Base-by-base conservation (phyloP, 139 green algal species). In the Nannochloris sp. region DNA sequence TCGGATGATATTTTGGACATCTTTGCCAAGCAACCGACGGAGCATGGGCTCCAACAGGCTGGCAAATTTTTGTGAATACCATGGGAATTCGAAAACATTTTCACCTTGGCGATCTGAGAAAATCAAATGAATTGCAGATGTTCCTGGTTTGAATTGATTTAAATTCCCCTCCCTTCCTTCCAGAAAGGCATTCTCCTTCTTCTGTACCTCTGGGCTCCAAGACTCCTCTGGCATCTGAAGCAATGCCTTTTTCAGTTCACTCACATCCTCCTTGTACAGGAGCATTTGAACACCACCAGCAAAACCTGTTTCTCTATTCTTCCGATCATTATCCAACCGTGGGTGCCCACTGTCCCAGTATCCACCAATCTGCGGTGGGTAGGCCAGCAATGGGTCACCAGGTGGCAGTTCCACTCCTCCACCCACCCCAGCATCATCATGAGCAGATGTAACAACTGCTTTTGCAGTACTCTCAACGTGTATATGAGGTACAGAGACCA, bases 401-500 rank as follows among this genome's bases (percentile, higher is more conserved):
- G 56, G n/a, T 62, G 20, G n/a, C 56, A 25, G 17, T 62, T 20
- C 17, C 17, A 20, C 0, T 20, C 17, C 17, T 64, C 6, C 5
- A 14, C 8, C 13, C 58, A 20, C 20, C 2, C 8, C 20, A 5
- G 2, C 12, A 50, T 50, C 45, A n/a, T n/a, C 45, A 17, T 50
- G 13, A 3, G 14, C 16, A 3, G 16, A 30, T 17, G 23, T 23
- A 8, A 30, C 20, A 16, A 59, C 50, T 59, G 12, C 12, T 23
- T 30, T 33, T 11, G 50, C n/a, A 20, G 72, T 75, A 36, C 64
- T 76, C 17, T 68, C 65, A 11, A 75, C 61, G 3, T 46, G 20
- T 59, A 92, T 62, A 28, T 90, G 82, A 4, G 85, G 85, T 3
- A 84, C 82, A 25, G 72, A 70, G 17, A 92, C 53, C 26, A 83